These are phyloP conservation scores for Plectosphaerella plurivora DNA, from an alignment of 2,329 filamentous ascomycete species.

Conservation along the genomic window DNA sequence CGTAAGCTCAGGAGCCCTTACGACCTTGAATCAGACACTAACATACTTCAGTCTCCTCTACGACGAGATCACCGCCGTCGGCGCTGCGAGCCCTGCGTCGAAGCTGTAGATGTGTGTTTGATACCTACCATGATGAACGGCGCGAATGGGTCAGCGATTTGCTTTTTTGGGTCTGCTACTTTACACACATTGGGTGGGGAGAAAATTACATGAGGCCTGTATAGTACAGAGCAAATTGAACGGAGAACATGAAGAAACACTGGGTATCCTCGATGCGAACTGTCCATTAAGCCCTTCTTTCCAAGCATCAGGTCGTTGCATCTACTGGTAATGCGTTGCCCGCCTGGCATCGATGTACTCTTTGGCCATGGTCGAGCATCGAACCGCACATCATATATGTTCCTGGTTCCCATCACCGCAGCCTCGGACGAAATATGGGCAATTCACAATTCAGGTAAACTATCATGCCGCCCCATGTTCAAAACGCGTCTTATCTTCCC, in stretches of 20 bases:
- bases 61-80: constrained; percentile 78
- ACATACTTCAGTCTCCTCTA: constrained; percentile 63
- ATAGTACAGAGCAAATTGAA: no score
- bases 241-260: no score
- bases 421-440: background rate
- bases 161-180: background rate
- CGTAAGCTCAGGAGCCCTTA: constrained; percentile 44
- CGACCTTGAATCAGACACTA: constrained; percentile 1
- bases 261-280: background rate
- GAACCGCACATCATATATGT: no score
- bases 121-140: background rate
- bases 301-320: no score
- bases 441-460: background rate
- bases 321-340: background rate
- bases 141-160: background rate
- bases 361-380: no score
- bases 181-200: background rate
- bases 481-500: no score
- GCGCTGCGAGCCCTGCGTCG: constrained; percentile 54
- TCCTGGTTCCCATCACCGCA: no score
- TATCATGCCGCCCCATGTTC: no score
- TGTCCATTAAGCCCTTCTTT: no score
- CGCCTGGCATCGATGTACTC: background rate
- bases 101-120: constrained; percentile 46
- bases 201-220: constrained; percentile 2